Evolutionary conservation across 2,329 filamentous ascomycete species (phyloP), one percentile per base, ranked within the genome.

Genomic region (Aspergillus niger): DNA sequence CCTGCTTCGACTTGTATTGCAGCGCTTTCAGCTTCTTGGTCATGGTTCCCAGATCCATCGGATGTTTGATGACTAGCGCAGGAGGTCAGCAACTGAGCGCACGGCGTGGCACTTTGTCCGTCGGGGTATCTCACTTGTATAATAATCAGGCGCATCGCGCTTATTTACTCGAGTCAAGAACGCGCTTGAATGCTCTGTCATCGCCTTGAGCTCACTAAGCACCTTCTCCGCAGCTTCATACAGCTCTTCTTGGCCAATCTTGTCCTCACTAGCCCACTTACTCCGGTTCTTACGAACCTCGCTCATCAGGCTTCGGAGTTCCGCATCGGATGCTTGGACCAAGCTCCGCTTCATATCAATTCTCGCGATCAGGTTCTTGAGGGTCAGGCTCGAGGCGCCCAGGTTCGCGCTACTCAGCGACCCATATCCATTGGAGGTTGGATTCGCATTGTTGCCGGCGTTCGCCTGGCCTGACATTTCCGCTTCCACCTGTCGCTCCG

Each of bases 181-280:
- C 2, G 95, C 92, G n/a, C 91, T 92, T 1, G 95, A 97, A 76
- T 97, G 96, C 76, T 99, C 95, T 2, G 92, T 97, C 80, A 96
- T 93, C 38, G 95, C 95, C 77, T 98, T 98, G 58, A 99, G 86
- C 76, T 98, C 94, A 72, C 93, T 96, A 71, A 99, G 83, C 55
- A 99, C 95, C 80, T 98, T 98, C 76, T 99, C 95, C 13, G 95
- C 84, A 10, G 95, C 92, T 79, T 99, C 95, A 74, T 99, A 99
- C 5, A 99, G 83, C 77, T 99, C 95, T 77, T 99, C 95, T 77
- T 99, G 95, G 61, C 95, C 94, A 63, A 99, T 90, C 68, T 96
- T 95, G 69, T 99, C 95, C 76, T 98, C 95, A 74, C 91, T 98
- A 3, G 95, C 94, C 95, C 95, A 99, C 79, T 99, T 99, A 77